Conservation (phyloP, 2,329 filamentous ascomycete genomes). For the Elsinoe necatrix region DNA sequence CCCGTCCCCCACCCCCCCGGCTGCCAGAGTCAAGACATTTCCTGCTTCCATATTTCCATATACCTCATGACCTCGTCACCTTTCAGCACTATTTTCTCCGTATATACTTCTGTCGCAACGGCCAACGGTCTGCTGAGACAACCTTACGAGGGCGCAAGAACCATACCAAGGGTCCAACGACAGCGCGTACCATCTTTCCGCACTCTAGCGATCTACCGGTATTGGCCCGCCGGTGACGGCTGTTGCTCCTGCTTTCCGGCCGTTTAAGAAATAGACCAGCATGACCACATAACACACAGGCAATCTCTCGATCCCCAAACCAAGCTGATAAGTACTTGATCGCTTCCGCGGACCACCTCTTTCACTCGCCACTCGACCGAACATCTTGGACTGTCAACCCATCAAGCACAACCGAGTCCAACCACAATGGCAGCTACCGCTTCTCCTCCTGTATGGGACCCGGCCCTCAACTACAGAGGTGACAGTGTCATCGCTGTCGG, state of each 20-base stretch:
- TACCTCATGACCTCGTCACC: not conserved
- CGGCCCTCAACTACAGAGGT: conserved; percentile 3
- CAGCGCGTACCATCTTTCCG: not conserved
- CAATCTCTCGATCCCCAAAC: not conserved
- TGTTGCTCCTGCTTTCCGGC: conserved; percentile 10
- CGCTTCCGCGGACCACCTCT: not conserved
- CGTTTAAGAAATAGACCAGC: conserved; percentile 3
- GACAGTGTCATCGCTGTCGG: conserved; percentile 2
- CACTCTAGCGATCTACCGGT: not conserved
- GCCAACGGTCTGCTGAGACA: not conserved
- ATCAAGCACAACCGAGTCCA: not conserved
- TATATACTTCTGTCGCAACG: not conserved
- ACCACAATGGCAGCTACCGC: not conserved
- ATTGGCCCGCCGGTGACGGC: conserved; percentile 10
- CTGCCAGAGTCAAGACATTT: not conserved
- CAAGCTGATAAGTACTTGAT: conserved; percentile 9
- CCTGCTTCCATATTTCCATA: not conserved
- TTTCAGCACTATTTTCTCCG: not conserved
- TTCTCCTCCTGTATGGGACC: not conserved
- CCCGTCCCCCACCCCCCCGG: not conserved
- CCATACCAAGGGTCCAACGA: conserved; percentile 4
- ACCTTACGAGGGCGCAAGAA: not conserved
- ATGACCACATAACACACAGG: not conserved
- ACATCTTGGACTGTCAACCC: not conserved
- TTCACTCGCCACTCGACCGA: not conserved